Evolutionary conservation across 495 filamentous ascomycete species (phyloP), one percentile per base, ranked within the genome.

Genomic region (Xylaria longipes): DNA sequence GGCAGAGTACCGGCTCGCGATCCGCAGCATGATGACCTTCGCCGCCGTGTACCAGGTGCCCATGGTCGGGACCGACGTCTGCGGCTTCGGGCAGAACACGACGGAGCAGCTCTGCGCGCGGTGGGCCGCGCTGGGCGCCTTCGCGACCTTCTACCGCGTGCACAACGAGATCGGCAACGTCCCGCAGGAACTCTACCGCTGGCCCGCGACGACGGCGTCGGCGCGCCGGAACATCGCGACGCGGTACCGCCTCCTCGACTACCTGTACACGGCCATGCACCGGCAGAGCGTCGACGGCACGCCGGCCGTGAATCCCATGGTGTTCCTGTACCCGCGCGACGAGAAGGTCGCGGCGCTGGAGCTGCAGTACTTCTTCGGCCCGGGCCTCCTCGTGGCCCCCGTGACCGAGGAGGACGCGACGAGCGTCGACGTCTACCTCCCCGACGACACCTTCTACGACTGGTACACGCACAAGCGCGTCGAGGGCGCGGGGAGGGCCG

Each of bases 1-100:
- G 94, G 81, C 85, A 25, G 84, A 92, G 57, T 96, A 95, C 80
- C 87, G 89, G 5, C 81, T 84, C 33, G 89, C 88, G 22, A 94
- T 97, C 74, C 78, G 88, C 3, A 86, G 88, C 69, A 86, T 93
- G 80, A 81, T 97, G 35, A 87, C 90, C 20, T 97, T 95, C 74
- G 89, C 90, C 0, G 86, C 92, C 4, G 88, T 97, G 73, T 97
- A 92, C 86, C 93, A 97, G 76, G 80, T 97, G 3, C 93, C 93
- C 39, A 93, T 97, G 91, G 91, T 94, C 1, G 94, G 94, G 31
- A 86, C 90, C 1, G 94, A 97, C 79, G 90, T 93, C 12, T 97
- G 94, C 77, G 94, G 94, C 0, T 97, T 91, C 71, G 90, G 80
- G 11, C 84, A 84, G 35, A 87, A 91, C 79, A 92, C 93, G 1